Evolutionary conservation across 225 moss, liverwort and hornwort genomes (phyloP), one percentile per base, ranked within the genome.

Genomic region (Sphagnum contortum): DNA sequence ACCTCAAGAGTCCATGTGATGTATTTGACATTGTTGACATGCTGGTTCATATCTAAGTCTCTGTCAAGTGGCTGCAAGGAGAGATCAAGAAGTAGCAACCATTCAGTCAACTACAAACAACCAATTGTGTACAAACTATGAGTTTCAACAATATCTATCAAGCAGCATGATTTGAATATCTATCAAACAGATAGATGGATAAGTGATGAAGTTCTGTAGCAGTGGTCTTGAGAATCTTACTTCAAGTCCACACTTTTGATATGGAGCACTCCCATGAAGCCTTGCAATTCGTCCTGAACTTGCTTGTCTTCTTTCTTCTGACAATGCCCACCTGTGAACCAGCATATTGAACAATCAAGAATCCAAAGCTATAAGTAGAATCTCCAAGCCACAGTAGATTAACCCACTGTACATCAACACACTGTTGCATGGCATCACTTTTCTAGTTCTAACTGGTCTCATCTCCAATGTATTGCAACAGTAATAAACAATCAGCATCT

Each of bases 1-100:
- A 84, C 84, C 81, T 84, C 81, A 57, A 84, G 64, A 61, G 84
- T 81, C 84, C 84, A 84, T 75, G 75, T 84, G 62, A 84, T 81
- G 56, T 84, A 84, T 62, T 81, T 81, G 55, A 81, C 75, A 64
- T 84, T 84, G 60, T 84, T 84, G 75, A 84, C 84, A 48, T 84
- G 84, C 71, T 72, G 84, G 55, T 84, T 84, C 84, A 84, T 81
- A 74, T 84, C 84, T 14, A 84, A 69, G 54, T 84, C 84, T 65
- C 71, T 71, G 55, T 81, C 81, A 63, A 69, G 47, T 53, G 84
- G 59, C 84, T 84, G 69, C 61, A 76, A 45, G 29, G 29, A 73
- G 66, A 7, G 10, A 9, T 13, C 58, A 58, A 58, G 58, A 2
- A 29, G 29, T 44, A 58, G 7, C n/a, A 13, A 58, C 58, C 3